Conservation (phyloP, 345 rosid species). For the Crucihimalaya himalaica region DNA sequence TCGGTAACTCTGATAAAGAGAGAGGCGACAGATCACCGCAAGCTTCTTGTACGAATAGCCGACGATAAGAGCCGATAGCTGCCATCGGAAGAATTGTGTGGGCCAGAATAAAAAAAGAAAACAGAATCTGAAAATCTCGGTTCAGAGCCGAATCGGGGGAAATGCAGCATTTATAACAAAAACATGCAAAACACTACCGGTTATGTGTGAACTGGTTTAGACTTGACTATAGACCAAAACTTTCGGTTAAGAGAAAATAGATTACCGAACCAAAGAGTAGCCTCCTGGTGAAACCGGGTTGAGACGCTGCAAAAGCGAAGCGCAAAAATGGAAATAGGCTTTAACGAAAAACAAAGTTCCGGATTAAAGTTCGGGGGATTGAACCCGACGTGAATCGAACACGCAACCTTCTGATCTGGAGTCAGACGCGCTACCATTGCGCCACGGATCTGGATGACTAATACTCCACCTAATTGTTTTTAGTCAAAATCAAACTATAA, state of each 20-base stretch:
- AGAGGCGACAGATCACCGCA: too few species aligned
- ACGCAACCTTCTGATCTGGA: constrained; percentile 99
- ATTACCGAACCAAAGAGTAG: background rate
- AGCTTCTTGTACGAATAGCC: too few species aligned
- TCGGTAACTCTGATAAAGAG: too few species aligned
- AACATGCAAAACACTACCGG: background rate
- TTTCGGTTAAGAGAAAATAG: background rate
- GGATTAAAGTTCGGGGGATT: constrained; percentile 3
- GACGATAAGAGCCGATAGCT: too few species aligned
- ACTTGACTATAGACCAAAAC: background rate
- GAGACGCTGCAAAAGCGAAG: background rate
- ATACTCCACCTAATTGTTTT: rapidly evolving
- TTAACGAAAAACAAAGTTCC: background rate
- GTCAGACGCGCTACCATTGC: constrained; percentile 99
- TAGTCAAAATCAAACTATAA: background rate
- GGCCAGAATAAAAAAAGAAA: background rate
- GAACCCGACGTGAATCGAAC: constrained; percentile 99
- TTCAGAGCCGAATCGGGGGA: background rate
- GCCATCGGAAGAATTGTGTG: too few species aligned
- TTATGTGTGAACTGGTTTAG: background rate
- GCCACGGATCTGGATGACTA: constrained; percentile 68
- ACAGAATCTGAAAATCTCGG: background rate
- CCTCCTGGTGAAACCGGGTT: background rate
- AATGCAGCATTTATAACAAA: too few species aligned
- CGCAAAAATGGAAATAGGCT: background rate